Evolutionary conservation across 345 rosid species (phyloP), one percentile per base, ranked within the genome.

Genomic region (Erucastrum elatum): DNA sequence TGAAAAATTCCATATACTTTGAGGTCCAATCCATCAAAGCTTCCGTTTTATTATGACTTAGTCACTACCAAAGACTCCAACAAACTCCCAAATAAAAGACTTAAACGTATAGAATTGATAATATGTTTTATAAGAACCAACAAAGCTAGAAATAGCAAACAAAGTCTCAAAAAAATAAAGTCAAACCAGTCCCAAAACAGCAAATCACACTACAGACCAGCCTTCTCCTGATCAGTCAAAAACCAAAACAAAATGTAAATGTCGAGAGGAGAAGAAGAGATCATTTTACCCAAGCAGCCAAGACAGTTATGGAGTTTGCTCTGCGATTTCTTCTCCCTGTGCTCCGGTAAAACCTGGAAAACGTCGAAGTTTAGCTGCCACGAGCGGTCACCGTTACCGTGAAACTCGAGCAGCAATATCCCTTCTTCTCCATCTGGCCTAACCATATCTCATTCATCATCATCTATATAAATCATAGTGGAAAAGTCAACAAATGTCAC

Each of bases 291-390:
- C 73, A 79, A 83, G 83, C 91, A 93, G 6, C 99, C 98, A 30
- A 88, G 91, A 75, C 96, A 95, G 35, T 85, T 86, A 55, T 90
- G 96, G 73, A 88, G 83, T 60, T 87, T 84, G 10, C 88, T 84
- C 3, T 88, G 80, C 12, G 79, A 81, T 74, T 81, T 89, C 80
- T 83, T 90, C 76, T 88, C 93, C 11, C 68, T 77, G 55, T 81
- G 91, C 68, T 87, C 89, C 2, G 91, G 9, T 0, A 89, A 85
- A 15, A 88, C 68, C 84, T 87, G 88, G 77, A 85, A 84, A 1
- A 90, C 89, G 10, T 93, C 93, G 85, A 95, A 95, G 86, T 95
- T 95, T 64, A 95, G 79, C 75, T 93, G 92, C 99, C 99, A 95
- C 4, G 99, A 91, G 1, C 37, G 68, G 69, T 93, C 98, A 29